Percentiles rank a stretch among this genome's conserved stretches.
Conservation (phyloP, 345 rosid species). For the Kernera saxatilis region DNA sequence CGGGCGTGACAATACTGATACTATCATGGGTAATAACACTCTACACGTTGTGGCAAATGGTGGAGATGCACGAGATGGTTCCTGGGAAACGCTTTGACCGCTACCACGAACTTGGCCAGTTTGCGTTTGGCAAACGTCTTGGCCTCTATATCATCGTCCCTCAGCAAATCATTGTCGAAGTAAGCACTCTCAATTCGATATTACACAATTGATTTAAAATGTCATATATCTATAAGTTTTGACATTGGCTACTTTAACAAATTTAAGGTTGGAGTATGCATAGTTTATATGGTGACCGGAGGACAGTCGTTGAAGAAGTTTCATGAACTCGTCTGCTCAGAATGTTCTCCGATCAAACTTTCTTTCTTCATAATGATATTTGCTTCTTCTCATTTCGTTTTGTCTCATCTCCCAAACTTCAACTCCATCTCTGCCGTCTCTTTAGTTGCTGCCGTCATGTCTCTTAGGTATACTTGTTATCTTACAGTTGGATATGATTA, state of each 20-base stretch:
- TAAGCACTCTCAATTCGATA: neutral
- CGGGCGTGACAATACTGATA: slow-evolving; percentile 41
- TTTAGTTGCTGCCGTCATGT: slow-evolving; percentile 59
- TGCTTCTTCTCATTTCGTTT: slow-evolving; percentile 48
- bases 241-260: neutral
- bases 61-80: slow-evolving; percentile 79
- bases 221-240: neutral
- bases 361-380: slow-evolving; percentile 60
- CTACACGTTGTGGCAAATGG: slow-evolving; percentile 79
- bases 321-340: slow-evolving; percentile 37
- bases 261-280: slow-evolving; percentile 40
- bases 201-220: neutral
- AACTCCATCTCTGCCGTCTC: slow-evolving; percentile 54
- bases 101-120: slow-evolving; percentile 67
- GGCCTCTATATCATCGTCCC: slow-evolving; percentile 69
- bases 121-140: slow-evolving; percentile 63
- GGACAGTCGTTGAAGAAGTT: slow-evolving; percentile 62
- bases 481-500: too few relatives aligned
- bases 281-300: slow-evolving; percentile 60
- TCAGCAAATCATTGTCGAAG: slow-evolving; percentile 56
- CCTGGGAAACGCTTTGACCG: slow-evolving; percentile 67
- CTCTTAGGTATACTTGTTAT: slow-evolving; percentile 38
- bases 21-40: slow-evolving; percentile 68
- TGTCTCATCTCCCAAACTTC: slow-evolving; percentile 61
- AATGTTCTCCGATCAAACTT: slow-evolving; percentile 36